Base-by-base conservation (phyloP, 2,329 filamentous ascomycete genomes). In the Juglanconis juglandina region DNA sequence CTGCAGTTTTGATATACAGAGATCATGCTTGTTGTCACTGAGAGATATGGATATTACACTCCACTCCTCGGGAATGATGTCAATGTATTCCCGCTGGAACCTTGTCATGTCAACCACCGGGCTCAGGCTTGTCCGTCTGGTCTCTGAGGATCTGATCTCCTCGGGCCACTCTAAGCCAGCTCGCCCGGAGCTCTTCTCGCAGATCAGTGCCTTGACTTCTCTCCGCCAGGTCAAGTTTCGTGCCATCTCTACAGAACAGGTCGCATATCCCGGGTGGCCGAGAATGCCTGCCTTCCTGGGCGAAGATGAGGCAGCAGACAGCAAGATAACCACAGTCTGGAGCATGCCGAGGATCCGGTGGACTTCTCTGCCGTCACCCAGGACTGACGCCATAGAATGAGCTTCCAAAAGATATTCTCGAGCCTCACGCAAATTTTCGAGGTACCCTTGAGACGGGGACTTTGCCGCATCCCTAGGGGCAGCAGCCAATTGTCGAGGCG, bases 1-100 rank as follows among this genome's bases (percentile, higher is more conserved):
- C 64, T 91, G 87, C 39, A 96, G 86, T 68, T 92, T 92, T n/a
- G 91, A 93, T 64, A 98, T 87, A 66, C 91, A 92, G 4, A 99
- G 83, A 70, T 98, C 95, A 58, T 91, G 89, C 44, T 82, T 84
- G 66, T 88, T 88, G 56, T 96, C 90, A 69, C 90, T 95, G 14
- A 99, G 75, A 0, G 90, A 90, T 49, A 99, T 77, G 0, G 93
- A 98, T 9, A 99, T 79, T 1, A 93, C 89, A 51, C 87, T 92
- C 95, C 95, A 99, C 6, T 82, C 80, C 44, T 80, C 76, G 0
- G 95, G 96, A 5, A 99, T 86, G 53, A 94, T 89, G 68, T 97
- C 90, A 54, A 97, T 82, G 67, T 92, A 96, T 50, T 93, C 85
- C 64, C 83, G 81, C 70, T 94, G 90, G 68, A 96, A 96, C 33